Evolutionary conservation across 2,329 filamentous ascomycete species (phyloP).

Genomic region (Samsoniella hepiali): DNA sequence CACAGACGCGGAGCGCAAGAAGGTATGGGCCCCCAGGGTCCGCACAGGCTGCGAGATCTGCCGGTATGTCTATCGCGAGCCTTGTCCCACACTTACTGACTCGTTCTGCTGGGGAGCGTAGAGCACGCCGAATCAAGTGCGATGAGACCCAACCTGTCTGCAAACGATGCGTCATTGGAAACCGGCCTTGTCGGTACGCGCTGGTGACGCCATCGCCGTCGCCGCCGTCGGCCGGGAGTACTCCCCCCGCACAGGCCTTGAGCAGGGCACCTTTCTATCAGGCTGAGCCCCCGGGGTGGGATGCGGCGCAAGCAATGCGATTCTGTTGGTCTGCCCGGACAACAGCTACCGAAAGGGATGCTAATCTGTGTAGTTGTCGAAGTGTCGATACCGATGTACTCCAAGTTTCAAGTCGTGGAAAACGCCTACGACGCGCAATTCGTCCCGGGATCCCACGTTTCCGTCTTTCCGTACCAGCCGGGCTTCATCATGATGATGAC

Average conservation of each 20-base stretch:
- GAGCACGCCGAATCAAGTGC: background rate
- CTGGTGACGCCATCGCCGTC: background rate
- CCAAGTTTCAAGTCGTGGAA: conserved; percentile 9
- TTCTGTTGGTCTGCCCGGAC: background rate
- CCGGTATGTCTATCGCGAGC: background rate
- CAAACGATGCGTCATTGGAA: background rate
- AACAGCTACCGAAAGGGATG: background rate
- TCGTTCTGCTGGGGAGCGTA: background rate
- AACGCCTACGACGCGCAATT: conserved; percentile 2
- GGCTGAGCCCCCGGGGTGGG: background rate
- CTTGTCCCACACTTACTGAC: background rate
- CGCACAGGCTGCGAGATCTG: conserved; percentile 1
- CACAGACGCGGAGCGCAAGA: background rate
- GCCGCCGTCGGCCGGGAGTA: background rate
- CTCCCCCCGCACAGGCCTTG: background rate
- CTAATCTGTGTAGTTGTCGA: background rate
- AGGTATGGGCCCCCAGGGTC: background rate
- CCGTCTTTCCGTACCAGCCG: conserved; percentile 2
- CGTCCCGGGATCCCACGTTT: conserved; percentile 1
- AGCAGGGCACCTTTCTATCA: conserved; percentile 4
- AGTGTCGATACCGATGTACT: conserved; percentile 5
- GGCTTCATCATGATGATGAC: conserved; percentile 13
- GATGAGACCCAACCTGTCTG: background rate
- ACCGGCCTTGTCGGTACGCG: background rate
- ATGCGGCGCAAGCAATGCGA: conserved; percentile 5